Evolutionary conservation across 2,329 filamentous ascomycete species (phyloP).

Genomic region (Clonostachys rosea): DNA sequence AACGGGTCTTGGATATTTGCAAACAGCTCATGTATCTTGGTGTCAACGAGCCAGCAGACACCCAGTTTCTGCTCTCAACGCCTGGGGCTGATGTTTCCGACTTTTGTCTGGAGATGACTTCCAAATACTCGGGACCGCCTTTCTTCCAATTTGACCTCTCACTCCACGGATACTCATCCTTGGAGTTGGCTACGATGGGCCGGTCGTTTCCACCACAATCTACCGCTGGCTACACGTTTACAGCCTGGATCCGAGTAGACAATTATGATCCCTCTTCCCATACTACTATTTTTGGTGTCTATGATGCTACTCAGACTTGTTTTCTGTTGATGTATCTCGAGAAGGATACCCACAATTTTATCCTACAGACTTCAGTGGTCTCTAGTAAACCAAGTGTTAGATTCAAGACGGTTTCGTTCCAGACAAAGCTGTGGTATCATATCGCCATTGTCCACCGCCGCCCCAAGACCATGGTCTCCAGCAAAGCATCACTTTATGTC

Average conservation of each 20-base stretch:
- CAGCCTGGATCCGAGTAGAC: slow-evolving; percentile 85
- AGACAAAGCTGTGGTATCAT: slow-evolving; percentile 84
- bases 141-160: slow-evolving; percentile 95
- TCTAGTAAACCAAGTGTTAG: slow-evolving; percentile 84
- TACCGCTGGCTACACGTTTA: slow-evolving; percentile 82
- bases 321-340: slow-evolving; percentile 93
- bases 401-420: slow-evolving; percentile 80
- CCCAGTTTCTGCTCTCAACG: slow-evolving; percentile 63
- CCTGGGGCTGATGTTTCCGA: slow-evolving; percentile 52
- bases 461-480: slow-evolving; percentile 68
- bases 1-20: slow-evolving; percentile 62
- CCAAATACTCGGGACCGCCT: slow-evolving; percentile 70
- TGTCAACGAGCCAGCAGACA: slow-evolving; percentile 76
- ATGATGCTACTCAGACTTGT: slow-evolving; percentile 86
- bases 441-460: slow-evolving; percentile 82
- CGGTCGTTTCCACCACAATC: slow-evolving; percentile 78
- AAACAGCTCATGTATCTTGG: slow-evolving; percentile 69
- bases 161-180: slow-evolving; percentile 78
- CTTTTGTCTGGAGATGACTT: slow-evolving; percentile 70
- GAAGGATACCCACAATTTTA: slow-evolving; percentile 88
- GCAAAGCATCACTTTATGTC: slow-evolving; percentile 84
- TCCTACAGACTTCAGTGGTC: slow-evolving; percentile 90
- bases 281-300: slow-evolving; percentile 93
- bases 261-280: slow-evolving; percentile 79
- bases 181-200: slow-evolving; percentile 84